Base-by-base conservation (phyloP, 495 filamentous ascomycete species). In the Daldinia grandis region DNA sequence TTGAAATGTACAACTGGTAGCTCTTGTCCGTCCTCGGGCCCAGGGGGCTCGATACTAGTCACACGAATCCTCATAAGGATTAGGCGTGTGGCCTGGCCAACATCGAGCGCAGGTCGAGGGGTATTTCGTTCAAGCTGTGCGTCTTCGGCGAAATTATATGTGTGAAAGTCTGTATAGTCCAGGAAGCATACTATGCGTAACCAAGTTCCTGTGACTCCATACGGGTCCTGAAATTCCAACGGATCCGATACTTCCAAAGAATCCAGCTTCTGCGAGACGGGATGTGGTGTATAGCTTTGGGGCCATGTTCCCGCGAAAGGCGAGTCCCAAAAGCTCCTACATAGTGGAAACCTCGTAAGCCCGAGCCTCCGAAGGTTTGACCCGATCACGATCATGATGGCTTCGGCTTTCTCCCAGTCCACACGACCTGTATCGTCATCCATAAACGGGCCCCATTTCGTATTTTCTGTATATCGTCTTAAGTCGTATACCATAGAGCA, bases 371-470 rank as follows among this genome's bases (percentile, higher is more conserved):
- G 69, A 42, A 90, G 78, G 71, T 90, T 91, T 53, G 81, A 79
- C 4, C 82, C 82, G 14, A 91, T 72, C 30, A 90, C 83, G 0
- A 91, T 74, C 83, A 90, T 81, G 31, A 90, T 82, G 0, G 88
- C 87, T 68, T 92, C 89, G 21, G 90, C 75, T 79, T 88, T 90
- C 74, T 92, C 89, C 90, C 89, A 92, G 69, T 92, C 89, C 3
- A 90, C 87, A 9, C 72, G 74, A 30, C 79, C 76, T 6, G 72
- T 76, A 1, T 83, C 83, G 71, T 89, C 87, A 40, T 81, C 76
- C 49, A 79, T 65, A 74, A 89, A 92, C 0, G 90, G 89, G 0
- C 89, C 90, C 89, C 89, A 91, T 15, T 81, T 64, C 0, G 79
- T 87, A 5, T 71, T 68, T 4, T 79, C 72, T 0, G 84, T 88